Evolutionary conservation across 106 monocot species (phyloP).

Genomic region (Dendrobium catenatum): DNA sequence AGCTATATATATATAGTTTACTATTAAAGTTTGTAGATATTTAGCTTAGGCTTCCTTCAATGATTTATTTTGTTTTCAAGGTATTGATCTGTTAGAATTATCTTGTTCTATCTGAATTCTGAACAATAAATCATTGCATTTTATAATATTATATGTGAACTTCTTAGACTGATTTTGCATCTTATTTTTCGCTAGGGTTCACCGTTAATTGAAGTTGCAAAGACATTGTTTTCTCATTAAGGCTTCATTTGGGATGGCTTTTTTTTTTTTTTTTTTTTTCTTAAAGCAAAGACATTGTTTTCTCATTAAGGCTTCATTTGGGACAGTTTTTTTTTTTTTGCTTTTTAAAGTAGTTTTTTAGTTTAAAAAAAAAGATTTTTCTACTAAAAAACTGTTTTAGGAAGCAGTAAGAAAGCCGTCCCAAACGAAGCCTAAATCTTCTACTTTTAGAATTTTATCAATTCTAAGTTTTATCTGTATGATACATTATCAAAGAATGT

Average conservation of each 20-base stretch:
- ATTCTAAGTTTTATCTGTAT: not conserved
- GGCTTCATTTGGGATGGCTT: too few relatives aligned
- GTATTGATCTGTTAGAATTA: conserved; percentile 1
- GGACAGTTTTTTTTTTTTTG: too few relatives aligned
- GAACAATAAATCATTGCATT: conserved; percentile 2
- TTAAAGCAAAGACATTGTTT: not conserved
- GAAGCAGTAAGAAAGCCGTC: too few relatives aligned
- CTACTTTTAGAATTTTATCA: not conserved
- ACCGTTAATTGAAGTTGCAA: not conserved
- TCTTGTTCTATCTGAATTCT: conserved; percentile 2
- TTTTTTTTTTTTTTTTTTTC: too few relatives aligned
- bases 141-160: not conserved
- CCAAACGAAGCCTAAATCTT: too few relatives aligned
- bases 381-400: too few relatives aligned
- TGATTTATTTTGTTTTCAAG: not conserved
- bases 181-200: not conserved
- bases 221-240: not conserved
- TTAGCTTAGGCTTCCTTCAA: not conserved
- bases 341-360: too few relatives aligned
- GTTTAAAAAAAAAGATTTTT: too few relatives aligned
- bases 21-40: conserved; percentile 12
- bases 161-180: not conserved
- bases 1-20: not conserved
- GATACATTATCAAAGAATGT: not conserved
- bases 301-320: not conserved